Conservation (phyloP, 306 rosid species). For the Inga laurina region DNA sequence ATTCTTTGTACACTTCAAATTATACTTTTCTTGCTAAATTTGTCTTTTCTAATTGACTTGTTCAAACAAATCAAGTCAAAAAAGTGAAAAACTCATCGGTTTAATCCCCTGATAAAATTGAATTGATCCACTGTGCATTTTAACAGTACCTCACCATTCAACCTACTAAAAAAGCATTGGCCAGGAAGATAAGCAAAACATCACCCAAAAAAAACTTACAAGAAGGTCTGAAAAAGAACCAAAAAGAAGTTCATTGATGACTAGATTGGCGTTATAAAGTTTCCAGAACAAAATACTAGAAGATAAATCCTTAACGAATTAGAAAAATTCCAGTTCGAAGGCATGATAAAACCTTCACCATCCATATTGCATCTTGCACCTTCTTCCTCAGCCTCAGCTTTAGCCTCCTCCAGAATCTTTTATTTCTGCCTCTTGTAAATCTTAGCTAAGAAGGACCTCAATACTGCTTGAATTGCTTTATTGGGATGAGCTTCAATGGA, state of each 20-base stretch:
- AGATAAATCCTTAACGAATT: background rate
- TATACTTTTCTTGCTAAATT: background rate
- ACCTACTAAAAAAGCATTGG: background rate
- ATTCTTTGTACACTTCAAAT: background rate
- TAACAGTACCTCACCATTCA: background rate
- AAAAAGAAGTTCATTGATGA: background rate
- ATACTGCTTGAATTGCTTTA: slow-evolving; percentile 75
- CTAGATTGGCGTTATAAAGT: slow-evolving; percentile 20
- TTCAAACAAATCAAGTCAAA: background rate
- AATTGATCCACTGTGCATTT: background rate
- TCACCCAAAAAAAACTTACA: background rate
- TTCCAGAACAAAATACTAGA: slow-evolving; percentile 35
- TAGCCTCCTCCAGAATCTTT: slow-evolving; percentile 11
- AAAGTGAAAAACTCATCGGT: no score
- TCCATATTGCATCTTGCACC: slow-evolving; percentile 26
- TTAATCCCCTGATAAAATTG: no score
- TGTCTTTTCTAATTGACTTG: background rate
- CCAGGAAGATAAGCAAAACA: background rate
- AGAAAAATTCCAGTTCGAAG: background rate
- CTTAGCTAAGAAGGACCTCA: slow-evolving; percentile 87
- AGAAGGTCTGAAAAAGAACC: background rate
- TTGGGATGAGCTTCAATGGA: slow-evolving; percentile 83
- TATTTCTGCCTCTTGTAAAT: slow-evolving; percentile 92
- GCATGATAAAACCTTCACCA: slow-evolving; percentile 4
- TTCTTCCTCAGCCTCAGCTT: background rate